These are phyloP conservation scores for Quercus phellos DNA, from an alignment of 331 rosid genomes.

Conservation along the genomic window DNA sequence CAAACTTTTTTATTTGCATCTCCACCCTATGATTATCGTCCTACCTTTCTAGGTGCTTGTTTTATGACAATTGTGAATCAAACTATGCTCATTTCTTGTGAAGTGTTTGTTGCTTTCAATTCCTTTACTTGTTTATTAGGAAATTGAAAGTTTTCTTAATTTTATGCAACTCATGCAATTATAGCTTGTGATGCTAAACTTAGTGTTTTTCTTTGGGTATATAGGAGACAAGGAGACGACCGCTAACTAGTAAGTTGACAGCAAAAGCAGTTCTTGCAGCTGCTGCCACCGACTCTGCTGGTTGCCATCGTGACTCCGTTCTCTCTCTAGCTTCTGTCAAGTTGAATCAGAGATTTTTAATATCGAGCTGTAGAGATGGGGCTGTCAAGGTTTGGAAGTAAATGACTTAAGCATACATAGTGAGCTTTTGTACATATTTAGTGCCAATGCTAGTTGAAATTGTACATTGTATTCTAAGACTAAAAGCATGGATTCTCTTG, in stretches of 20 bases:
- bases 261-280: constrained; percentile 79
- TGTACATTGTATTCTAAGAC: constrained; percentile 12
- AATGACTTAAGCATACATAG: constrained; percentile 17
- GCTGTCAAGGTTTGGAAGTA: constrained; percentile 96
- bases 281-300: constrained; percentile 93
- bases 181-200: constrained; percentile 9
- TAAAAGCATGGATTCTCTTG: background rate
- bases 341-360: constrained; percentile 78
- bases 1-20: background rate
- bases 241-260: constrained; percentile 59
- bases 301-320: constrained; percentile 86
- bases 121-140: background rate
- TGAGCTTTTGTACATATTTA: constrained; percentile 45
- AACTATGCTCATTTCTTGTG: background rate
- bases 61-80: background rate
- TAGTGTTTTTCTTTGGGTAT: constrained; percentile 16
- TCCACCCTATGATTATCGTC: background rate
- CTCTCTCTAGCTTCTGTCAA: constrained; percentile 84
- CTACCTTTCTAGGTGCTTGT: background rate
- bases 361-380: constrained; percentile 92
- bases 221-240: constrained; percentile 82
- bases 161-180: constrained; percentile 9
- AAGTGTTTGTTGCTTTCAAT: background rate
- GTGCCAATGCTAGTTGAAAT: constrained; percentile 17
- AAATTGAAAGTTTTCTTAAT: background rate